Evolutionary conservation across 2,329 filamentous ascomycete genomes (phyloP), one percentile per base, ranked within the genome.

Genomic region (Bipolaris oryzae): DNA sequence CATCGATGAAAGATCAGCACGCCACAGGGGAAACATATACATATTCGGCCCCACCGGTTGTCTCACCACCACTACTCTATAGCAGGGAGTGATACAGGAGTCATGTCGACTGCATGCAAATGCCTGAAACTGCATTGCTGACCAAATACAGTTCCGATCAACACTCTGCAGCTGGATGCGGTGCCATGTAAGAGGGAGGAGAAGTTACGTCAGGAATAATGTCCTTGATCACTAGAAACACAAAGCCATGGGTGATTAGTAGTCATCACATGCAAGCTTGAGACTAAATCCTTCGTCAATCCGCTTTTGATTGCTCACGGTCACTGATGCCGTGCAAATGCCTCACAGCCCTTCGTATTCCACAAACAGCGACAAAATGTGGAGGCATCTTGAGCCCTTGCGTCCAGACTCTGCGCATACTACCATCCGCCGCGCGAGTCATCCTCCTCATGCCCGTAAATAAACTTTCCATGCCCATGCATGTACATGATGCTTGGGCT

Each of bases 401-500:
- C 34, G 21, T 16, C 44, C 41, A 25, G 23, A 23, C 16, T 42
- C 25, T 35, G 34, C 35, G 35, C 21, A 7, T n/a, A 25, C 3
- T 43, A n/a, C 18, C 3, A 11, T 54, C 28, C 47, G 7, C 35
- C 50, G 10, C 20, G 21, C n/a, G 18, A 34, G n/a, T 37, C 35
- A 39, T 23, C 25, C 23, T 11, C 37, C 25, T 56, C 49, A 41
- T 53, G 23, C 16, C 25, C 15, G 11, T 13, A n/a, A 51, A 45
- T 43, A 50, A 50, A 38, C 39, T 55, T 55, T 57, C n/a, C 49
- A 25, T 53, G 25, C 9, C 9, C 25, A 28, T 45, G 48, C 54
- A 56, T 57, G 41, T 31, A 42, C 39, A 20, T 42, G 33, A 21
- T 49, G 52, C 66, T 60, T 64, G 68, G 57, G 64, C 45, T 58